phyloP scores from a whole-genome alignment of 257 asterid species.

The Capsicum rhomboideum region DNA sequence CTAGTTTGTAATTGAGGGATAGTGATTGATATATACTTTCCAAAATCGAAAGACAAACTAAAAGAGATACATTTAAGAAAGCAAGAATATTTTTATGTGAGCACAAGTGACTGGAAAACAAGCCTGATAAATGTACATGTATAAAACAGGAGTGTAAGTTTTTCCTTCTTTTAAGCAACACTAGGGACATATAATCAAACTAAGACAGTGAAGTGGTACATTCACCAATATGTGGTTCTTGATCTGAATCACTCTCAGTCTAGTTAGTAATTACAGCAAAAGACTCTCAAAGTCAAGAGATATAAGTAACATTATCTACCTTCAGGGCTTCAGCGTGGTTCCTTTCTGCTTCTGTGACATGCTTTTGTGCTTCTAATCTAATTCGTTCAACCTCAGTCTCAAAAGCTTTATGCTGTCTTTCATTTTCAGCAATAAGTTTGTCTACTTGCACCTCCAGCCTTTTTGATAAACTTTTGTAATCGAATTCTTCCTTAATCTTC shows the following conservation, averaged over 20 bases:
- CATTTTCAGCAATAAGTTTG: constrained; percentile 82
- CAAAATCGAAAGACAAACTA: not conserved
- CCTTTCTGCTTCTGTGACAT: constrained; percentile 74
- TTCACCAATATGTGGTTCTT: not conserved
- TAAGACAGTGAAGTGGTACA: not conserved
- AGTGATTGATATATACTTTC: not conserved
- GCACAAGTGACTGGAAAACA: not conserved
- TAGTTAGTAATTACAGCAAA: not conserved
- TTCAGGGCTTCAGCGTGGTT: constrained; percentile 66
- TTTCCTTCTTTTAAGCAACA: not conserved
- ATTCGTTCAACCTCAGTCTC: constrained; percentile 82
- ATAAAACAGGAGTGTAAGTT: not conserved
- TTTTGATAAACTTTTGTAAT: constrained; percentile 82
- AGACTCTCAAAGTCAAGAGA: not conserved
- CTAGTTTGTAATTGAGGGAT: not conserved
- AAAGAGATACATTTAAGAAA: not conserved
- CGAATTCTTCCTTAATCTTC: constrained; percentile 96
- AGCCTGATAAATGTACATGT: not conserved
- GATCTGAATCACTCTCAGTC: not conserved
- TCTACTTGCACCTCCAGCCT: constrained; percentile 89
- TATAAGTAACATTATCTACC: constrained; percentile 34
- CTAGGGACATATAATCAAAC: not conserved
- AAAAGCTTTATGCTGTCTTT: constrained; percentile 73
- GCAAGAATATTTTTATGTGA: not conserved
- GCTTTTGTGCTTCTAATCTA: constrained; percentile 78